These are phyloP conservation scores for Pterocarpus santalinus DNA, from an alignment of 306 rosid genomes.

Conservation along the genomic window DNA sequence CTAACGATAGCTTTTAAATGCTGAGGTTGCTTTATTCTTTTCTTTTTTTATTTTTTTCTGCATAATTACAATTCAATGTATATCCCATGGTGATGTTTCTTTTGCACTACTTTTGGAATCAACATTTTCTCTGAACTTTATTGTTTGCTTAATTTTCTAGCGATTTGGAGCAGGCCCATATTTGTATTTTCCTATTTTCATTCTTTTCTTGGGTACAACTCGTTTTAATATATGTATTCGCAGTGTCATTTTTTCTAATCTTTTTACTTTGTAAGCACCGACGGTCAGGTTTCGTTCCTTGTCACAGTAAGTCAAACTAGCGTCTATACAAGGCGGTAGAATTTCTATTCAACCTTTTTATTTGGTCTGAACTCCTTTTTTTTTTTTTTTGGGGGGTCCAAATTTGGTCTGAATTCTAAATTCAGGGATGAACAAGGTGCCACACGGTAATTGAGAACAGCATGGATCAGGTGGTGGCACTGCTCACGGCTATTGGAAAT, in stretches of 20 bases:
- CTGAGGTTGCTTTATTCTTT: background rate
- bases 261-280: no score
- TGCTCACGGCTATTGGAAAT: background rate
- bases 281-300: no score
- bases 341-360: no score
- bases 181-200: background rate
- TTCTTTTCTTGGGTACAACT: background rate
- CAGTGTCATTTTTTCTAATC: no score
- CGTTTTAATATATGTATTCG: background rate
- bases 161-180: background rate
- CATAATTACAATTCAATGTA: background rate
- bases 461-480: background rate
- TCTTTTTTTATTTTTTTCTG: no score
- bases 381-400: no score
- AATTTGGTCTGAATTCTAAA: background rate
- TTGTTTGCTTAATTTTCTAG: background rate
- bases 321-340: no score
- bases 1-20: constrained; percentile 20
- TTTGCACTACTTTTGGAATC: background rate
- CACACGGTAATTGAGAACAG: background rate
- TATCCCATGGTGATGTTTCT: constrained; percentile 4
- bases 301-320: no score
- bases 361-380: no score
- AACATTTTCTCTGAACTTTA: background rate
- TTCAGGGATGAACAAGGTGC: background rate